These are phyloP conservation scores for Cyphellophora europaea DNA, from an alignment of 2,329 filamentous ascomycete species.

Conservation along the genomic window DNA sequence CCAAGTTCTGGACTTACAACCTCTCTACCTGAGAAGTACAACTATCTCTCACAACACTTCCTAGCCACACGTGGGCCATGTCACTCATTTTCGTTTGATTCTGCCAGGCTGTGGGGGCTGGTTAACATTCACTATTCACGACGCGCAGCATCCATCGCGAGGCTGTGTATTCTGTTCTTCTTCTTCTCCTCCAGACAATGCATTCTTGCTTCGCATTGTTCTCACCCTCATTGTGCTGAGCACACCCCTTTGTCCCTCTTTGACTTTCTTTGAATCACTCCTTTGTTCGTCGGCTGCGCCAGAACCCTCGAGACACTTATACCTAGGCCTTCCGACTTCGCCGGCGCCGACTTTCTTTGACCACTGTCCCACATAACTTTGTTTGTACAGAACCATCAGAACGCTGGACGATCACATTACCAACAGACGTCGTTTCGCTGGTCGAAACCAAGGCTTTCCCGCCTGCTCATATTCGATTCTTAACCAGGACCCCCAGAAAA, in stretches of 20 bases:
- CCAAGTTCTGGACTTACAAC: neutral
- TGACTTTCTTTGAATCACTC: neutral
- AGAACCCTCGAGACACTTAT: neutral
- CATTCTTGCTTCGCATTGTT: neutral
- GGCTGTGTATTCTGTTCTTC: neutral
- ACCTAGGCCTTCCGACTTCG: neutral
- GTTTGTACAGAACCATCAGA: neutral
- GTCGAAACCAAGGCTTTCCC: constrained; percentile 4
- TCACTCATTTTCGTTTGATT: no score
- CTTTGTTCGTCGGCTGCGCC: neutral
- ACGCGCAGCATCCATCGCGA: neutral
- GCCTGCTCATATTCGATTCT: constrained; percentile 10
- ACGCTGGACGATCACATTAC: neutral
- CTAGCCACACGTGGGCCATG: no score
- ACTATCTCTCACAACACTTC: no score
- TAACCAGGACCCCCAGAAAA: neutral
- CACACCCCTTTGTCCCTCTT: neutral
- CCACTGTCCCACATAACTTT: neutral
- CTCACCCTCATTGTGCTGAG: neutral
- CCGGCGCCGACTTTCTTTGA: neutral
- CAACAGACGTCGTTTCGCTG: constrained; percentile 3
- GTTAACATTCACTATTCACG: neutral
- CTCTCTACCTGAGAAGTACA: neutral
- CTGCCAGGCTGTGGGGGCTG: neutral
- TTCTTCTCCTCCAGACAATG: neutral